These are phyloP conservation scores for Trichosporon sp. DNA, from an alignment of 1,284 basidiomycete species.

Conservation along the genomic window DNA sequence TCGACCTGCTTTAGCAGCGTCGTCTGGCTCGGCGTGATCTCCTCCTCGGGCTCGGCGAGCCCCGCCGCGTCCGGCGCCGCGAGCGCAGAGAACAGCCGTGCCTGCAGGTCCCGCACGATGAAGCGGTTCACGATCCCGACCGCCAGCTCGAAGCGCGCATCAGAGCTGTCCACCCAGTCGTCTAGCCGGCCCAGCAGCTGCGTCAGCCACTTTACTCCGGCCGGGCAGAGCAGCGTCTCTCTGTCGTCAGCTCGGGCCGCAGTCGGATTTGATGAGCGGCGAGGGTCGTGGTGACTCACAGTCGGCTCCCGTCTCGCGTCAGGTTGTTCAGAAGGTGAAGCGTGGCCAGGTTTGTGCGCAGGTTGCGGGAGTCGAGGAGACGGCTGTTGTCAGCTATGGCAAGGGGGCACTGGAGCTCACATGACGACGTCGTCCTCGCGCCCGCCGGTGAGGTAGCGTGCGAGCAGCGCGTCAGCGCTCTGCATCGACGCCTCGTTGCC, in stretches of 20 bases:
- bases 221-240: constrained; percentile 17
- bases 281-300: constrained; percentile 58
- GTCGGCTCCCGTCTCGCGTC: constrained; percentile 57
- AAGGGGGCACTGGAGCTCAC: constrained; percentile 53
- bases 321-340: constrained; percentile 71
- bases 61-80: constrained; percentile 21
- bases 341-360: constrained; percentile 59
- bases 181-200: constrained; percentile 59
- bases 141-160: constrained; percentile 67
- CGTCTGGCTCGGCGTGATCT: constrained; percentile 75
- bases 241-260: constrained; percentile 1
- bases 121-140: constrained; percentile 55
- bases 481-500: constrained; percentile 16
- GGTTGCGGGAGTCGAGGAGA: constrained; percentile 64
- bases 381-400: constrained; percentile 55
- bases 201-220: constrained; percentile 31
- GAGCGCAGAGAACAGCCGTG: not conserved
- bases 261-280: no score
- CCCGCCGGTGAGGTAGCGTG: constrained; percentile 32
- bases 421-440: constrained; percentile 58
- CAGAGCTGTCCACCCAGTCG: constrained; percentile 59
- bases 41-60: constrained; percentile 54
- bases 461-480: constrained; percentile 21
- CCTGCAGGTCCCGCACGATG: constrained; percentile 46
- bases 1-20: constrained; percentile 80